These are phyloP conservation scores for Arabidopsis lyrata DNA, from an alignment of 441 rosid genomes.

Conservation along the genomic window DNA sequence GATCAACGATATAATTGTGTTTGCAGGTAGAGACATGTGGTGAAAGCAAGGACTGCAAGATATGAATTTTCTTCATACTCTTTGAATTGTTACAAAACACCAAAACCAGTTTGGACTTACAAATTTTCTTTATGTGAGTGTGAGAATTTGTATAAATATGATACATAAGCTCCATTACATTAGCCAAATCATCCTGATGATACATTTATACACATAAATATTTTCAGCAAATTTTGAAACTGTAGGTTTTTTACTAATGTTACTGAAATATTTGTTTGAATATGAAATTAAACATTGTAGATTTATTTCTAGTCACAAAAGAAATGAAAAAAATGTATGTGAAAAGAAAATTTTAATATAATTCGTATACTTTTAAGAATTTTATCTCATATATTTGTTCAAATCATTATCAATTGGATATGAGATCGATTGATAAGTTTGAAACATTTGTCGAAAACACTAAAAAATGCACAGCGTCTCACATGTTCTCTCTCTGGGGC, in stretches of 20 bases:
- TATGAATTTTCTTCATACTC: constrained; percentile 39
- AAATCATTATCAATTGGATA: no score
- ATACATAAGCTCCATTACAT: background rate
- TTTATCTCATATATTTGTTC: no score
- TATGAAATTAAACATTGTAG: no score
- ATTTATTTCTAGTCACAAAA: no score
- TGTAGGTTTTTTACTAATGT: no score
- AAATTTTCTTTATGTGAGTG: background rate
- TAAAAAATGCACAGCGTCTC: constrained; percentile 24
- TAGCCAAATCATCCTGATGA: background rate
- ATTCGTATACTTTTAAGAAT: no score
- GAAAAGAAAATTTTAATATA: no score
- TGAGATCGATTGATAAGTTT: no score
- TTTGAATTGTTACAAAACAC: background rate
- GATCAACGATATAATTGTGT: background rate
- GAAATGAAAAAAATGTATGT: no score
- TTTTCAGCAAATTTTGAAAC: background rate
- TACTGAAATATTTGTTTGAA: no score
- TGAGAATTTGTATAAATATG: constrained; percentile 5
- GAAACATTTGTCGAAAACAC: no score
- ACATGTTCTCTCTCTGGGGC: constrained; percentile 50
- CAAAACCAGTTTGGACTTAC: constrained; percentile 17
- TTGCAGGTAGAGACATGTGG: constrained; percentile 68
- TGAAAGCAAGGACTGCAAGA: constrained; percentile 61
- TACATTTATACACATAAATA: background rate